phyloP scores from a whole-genome alignment of 371 early-diverging fungal genomes.

The Mucor piriformis region DNA sequence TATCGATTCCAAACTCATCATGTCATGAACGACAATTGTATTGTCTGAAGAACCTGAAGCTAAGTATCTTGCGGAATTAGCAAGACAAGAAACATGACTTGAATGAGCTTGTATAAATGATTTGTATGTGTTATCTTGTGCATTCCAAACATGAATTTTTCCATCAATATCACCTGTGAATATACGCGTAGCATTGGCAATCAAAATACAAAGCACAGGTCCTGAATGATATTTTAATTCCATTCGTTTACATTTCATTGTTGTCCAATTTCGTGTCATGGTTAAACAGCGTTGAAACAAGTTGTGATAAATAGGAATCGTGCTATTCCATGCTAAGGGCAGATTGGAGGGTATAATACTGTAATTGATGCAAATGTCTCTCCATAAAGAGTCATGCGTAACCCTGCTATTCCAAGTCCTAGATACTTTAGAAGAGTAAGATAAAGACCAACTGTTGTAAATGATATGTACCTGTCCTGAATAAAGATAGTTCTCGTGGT shows the following conservation, averaged over 20 bases:
- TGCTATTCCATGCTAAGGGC: not conserved
- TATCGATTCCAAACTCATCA: not conserved
- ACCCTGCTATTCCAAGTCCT: slow-evolving; percentile 17
- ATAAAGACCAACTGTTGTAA: not conserved
- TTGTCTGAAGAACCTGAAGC: slow-evolving; percentile 80
- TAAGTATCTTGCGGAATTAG: slow-evolving; percentile 64
- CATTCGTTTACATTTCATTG: slow-evolving; percentile 10
- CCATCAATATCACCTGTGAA: slow-evolving; percentile 81
- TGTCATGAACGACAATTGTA: slow-evolving; percentile 30
- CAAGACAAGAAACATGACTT: slow-evolving; percentile 77
- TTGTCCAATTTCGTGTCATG: slow-evolving; percentile 15
- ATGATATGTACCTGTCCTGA: slow-evolving; percentile 16
- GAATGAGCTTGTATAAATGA: slow-evolving; percentile 56
- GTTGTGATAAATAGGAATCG: slow-evolving; percentile 10
- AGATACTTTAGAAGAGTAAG: not conserved
- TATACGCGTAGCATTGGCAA: slow-evolving; percentile 41
- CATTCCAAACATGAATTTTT: slow-evolving; percentile 77
- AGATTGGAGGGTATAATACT: slow-evolving; percentile 9
- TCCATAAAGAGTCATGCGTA: slow-evolving; percentile 20
- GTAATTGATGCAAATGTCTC: slow-evolving; percentile 15
- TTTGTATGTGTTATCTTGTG: slow-evolving; percentile 43
- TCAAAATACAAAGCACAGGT: slow-evolving; percentile 19
- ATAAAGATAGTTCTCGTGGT: slow-evolving; percentile 16
- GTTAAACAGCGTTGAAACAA: slow-evolving; percentile 20
- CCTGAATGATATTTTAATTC: slow-evolving; percentile 21